Evolutionary conservation across 1,284 basidiomycete species (phyloP), one percentile per base, ranked within the genome.

Genomic region (Microbotryum violaceum): DNA sequence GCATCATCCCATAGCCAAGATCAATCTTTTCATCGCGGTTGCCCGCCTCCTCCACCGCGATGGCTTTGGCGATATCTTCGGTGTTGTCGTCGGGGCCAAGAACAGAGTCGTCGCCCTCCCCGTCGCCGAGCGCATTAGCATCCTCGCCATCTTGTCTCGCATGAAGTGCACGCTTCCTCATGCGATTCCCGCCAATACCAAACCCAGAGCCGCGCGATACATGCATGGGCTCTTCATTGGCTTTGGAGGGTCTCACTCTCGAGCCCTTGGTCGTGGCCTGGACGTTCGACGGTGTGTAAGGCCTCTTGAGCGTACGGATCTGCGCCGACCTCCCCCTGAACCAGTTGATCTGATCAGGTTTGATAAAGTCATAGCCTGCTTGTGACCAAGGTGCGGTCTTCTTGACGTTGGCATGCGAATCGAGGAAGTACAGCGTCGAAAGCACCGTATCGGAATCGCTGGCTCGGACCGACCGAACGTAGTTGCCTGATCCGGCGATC

Each of bases 401-500:
- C 54, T 67, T 68, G 49, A 64, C 44, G 42, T 58, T 31, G 18
- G 62, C 54, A 21, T 90, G 89, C 1, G 91, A 92, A 75, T 97
- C 93, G 64, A 97, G 78, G 79, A 97, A 91, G 77, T 97, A 97
- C 4, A 97, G 75, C 0, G 89, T 92, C 62, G 94, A 80, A 10
- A 96, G 78, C 66, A 92, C 89, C 1, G 89, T 65, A 20, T 70
- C 62, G 8, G 62, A 53, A 7, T 55, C 56, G 33, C 57, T 44
- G 1, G 64, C 50, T 18, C 67, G 68, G 33, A 71, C 62, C 37
- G 62, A 55, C 47, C 63, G 62, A 53, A 70, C 53, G 60, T 91
- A 93, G 71, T 93, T 93, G 3, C 90, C 89, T 4, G 86, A 85
- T 0, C 91, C 91, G 70, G 89, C 88, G 0, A 97, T 78, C 69